Evolutionary conservation across 768 basidiomycete species (phyloP), one percentile per base, ranked within the genome.

Genomic region (Rubroboletus satanas): DNA sequence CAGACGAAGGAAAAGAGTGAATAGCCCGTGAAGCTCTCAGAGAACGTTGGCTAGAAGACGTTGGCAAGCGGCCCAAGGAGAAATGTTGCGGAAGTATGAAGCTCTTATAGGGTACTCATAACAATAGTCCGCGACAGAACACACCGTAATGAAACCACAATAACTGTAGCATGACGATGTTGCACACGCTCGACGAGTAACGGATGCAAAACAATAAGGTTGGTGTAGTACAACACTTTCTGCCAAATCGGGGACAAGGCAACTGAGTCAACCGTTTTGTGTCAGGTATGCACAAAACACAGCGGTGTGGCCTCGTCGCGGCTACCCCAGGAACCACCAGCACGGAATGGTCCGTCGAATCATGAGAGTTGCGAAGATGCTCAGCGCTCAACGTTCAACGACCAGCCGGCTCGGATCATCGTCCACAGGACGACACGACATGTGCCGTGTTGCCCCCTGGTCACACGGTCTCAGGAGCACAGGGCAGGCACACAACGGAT

Each of bases 1-100:
- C 61, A 57, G 65, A 61, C 61, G 67, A 62, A 17, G 45, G 18
- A 41, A 69, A 71, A 39, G 65, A 71, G 47, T 43, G 67, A 58
- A 66, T 56, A 42, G 60, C 51, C 57, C 9, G 47, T 49, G 47
- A 48, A 51, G 35, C 65, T 69, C 58, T 44, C 63, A 53, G 65
- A 67, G 67, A 32, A 59, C 54, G 59, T 35, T 64, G 52, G 42
- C 54, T 50, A 18, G 47, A 38, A 43, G 35, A 26, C 38, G 38
- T 15, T 51, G 43, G 45, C 32, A 44, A 43, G 50, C 45, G 36
- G 31, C 50, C 48, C 52, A 23, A 35, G 49, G 26, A 33, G 31
- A 37, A 18, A 26, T 29, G 23, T 5, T 9, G 26, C 2, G 23
- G 2, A 29, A 37, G n/a, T 4, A 31, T 28, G 23, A 15, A 8